Percentiles rank a stretch among this genome's conserved stretches.
These are phyloP conservation scores for Curvularia sp. DNA, from an alignment of 2,329 filamentous ascomycete species.

Conservation along the genomic window DNA sequence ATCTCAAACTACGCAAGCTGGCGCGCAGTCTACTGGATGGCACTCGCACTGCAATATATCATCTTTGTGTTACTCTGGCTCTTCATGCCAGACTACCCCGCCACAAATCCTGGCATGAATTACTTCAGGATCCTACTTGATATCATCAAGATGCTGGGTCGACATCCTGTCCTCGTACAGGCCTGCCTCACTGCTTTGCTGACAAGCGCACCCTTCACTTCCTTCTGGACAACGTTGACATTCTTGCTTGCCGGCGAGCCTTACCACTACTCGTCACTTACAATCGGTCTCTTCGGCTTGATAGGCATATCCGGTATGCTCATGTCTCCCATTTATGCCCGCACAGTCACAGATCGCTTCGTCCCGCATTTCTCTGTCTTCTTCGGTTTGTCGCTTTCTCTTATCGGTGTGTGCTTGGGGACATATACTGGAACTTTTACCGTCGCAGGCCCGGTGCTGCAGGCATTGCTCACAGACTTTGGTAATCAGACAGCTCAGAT, in stretches of 20 bases:
- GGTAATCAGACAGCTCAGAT: constrained; percentile 77
- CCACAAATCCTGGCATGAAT: constrained; percentile 71
- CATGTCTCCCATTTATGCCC: constrained; percentile 72
- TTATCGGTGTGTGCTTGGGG: constrained; percentile 70
- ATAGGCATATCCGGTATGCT: constrained; percentile 75
- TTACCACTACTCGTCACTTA: constrained; percentile 70
- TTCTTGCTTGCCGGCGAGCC: constrained; percentile 76
- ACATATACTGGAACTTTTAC: constrained; percentile 71
- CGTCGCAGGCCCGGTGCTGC: constrained; percentile 74
- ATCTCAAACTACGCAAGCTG: constrained; percentile 76
- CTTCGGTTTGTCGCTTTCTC: constrained; percentile 64
- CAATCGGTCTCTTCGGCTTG: constrained; percentile 79
- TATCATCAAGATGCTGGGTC: constrained; percentile 68
- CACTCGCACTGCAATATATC: constrained; percentile 72
- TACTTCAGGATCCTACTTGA: constrained; percentile 71
- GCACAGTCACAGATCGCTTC: constrained; percentile 72
- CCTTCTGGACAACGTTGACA: constrained; percentile 77
- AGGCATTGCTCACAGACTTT: constrained; percentile 74
- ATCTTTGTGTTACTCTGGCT: constrained; percentile 71
- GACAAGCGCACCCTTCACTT: constrained; percentile 67
- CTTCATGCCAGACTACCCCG: constrained; percentile 82
- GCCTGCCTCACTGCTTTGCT: constrained; percentile 71
- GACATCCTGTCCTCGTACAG: constrained; percentile 73
- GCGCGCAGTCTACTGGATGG: constrained; percentile 81
- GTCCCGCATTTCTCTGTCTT: constrained; percentile 72